Percentiles rank a stretch among this genome's conserved stretches.
Evolutionary conservation across 73 alveolate genomes (phyloP).

Genomic region (Paramecium tetraurelia): DNA sequence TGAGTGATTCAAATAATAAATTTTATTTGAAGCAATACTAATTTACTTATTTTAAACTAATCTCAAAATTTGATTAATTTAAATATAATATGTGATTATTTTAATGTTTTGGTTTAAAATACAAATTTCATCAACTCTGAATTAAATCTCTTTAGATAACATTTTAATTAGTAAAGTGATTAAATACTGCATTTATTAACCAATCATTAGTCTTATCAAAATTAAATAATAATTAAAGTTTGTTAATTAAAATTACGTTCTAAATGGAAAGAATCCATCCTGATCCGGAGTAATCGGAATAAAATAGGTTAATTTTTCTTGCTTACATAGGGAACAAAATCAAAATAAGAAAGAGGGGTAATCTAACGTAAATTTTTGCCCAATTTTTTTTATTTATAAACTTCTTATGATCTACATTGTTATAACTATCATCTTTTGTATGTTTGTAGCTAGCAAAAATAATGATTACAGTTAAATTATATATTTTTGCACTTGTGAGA

Average conservation of each 20-base stretch:
- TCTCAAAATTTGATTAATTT: too few relatives aligned
- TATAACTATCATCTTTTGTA: background rate
- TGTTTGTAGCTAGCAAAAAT: background rate
- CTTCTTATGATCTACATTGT: background rate
- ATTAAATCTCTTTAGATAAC: too few relatives aligned
- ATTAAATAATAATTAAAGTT: too few relatives aligned
- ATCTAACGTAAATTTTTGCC: background rate
- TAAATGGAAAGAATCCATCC: background rate
- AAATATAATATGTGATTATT: too few relatives aligned
- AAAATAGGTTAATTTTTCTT: background rate
- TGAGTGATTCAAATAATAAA: too few relatives aligned
- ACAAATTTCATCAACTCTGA: too few relatives aligned
- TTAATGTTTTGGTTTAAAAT: too few relatives aligned
- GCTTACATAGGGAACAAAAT: background rate
- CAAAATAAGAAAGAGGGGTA: background rate
- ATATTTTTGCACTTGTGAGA: background rate
- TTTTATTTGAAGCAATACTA: too few relatives aligned
- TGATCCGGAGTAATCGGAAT: background rate
- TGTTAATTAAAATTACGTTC: background rate
- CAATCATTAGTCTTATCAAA: background rate
- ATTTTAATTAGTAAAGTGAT: background rate
- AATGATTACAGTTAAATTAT: background rate
- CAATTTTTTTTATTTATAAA: background rate
- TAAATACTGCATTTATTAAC: too few relatives aligned
- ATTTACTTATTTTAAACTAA: too few relatives aligned